These are phyloP conservation scores for Pythium sukuiense DNA, from an alignment of 352 stramenopile species.

Conservation along the genomic window DNA sequence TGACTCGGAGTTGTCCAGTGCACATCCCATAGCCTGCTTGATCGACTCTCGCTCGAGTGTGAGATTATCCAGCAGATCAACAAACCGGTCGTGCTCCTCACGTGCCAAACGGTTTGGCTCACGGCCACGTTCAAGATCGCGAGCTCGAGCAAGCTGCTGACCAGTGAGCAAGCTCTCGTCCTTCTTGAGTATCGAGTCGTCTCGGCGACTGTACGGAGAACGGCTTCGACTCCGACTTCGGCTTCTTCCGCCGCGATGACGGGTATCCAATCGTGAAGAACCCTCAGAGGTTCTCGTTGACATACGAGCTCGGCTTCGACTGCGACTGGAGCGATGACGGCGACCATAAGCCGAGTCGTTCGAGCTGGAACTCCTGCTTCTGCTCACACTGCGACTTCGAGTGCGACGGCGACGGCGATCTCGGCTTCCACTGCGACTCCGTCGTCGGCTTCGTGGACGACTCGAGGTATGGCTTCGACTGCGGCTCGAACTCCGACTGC, in stretches of 20 bases:
- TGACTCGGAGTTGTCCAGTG: slow-evolving; percentile 77
- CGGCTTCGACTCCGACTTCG: slow-evolving; percentile 7
- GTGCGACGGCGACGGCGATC: slow-evolving; percentile 4
- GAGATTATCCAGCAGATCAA: slow-evolving; percentile 38
- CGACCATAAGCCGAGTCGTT: not conserved
- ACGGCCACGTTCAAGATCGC: slow-evolving; percentile 61
- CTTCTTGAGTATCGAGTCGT: slow-evolving; percentile 5
- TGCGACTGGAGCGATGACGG: not conserved
- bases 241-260: not conserved
- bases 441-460: slow-evolving; percentile 26
- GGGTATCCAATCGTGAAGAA: not conserved
- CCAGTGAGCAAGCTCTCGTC: slow-evolving; percentile 49
- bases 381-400: slow-evolving; percentile 2
- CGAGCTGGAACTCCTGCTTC: slow-evolving; percentile 8
- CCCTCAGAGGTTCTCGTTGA: not conserved
- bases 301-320: slow-evolving; percentile 2
- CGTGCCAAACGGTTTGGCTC: slow-evolving; percentile 48
- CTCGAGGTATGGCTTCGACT: slow-evolving; percentile 22
- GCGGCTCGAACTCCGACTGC: slow-evolving; percentile 16
- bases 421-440: slow-evolving; percentile 28
- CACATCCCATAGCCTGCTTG: slow-evolving; percentile 75
- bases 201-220: not conserved
- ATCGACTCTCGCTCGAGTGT: slow-evolving; percentile 72
- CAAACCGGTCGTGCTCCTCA: slow-evolving; percentile 60
- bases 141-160: slow-evolving; percentile 68